Evolutionary conservation across 257 asterid genomes (phyloP).

Genomic region (Rehmannia glutinosa): DNA sequence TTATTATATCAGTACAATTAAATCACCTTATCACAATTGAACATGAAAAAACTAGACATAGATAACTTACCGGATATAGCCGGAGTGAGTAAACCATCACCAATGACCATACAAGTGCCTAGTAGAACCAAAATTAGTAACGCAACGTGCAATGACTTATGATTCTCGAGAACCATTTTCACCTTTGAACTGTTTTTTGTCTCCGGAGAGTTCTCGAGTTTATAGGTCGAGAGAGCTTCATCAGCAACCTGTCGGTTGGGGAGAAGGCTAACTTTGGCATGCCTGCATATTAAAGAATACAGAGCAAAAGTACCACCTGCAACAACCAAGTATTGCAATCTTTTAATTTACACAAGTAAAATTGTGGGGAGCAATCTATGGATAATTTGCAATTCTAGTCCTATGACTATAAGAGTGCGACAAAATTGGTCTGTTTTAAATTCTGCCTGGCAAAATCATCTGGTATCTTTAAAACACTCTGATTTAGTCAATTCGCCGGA

Average conservation of each 20-base stretch:
- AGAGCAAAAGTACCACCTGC: constrained; percentile 95
- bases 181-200: constrained; percentile 52
- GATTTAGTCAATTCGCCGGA: not conserved
- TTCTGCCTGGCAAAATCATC: not conserved
- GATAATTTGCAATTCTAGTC: not conserved
- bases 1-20: constrained; percentile 6
- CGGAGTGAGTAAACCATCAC: constrained; percentile 93
- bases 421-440: not conserved
- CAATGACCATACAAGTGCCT: constrained; percentile 97
- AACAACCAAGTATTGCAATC: constrained; percentile 14
- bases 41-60: not conserved
- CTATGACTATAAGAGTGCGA: not conserved
- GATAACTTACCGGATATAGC: constrained; percentile 71
- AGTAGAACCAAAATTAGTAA: constrained; percentile 71
- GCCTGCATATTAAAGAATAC: constrained; percentile 78
- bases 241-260: constrained; percentile 84
- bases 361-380: no score
- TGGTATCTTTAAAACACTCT: not conserved
- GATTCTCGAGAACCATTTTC: not conserved
- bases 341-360: not conserved
- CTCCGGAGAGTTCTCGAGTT: constrained; percentile 67
- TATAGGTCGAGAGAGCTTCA: constrained; percentile 77
- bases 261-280: constrained; percentile 82
- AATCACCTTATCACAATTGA: not conserved
- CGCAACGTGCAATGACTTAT: constrained; percentile 33